phyloP scores from a whole-genome alignment of 208 protist genomes.

The Trypanosoma theileri region DNA sequence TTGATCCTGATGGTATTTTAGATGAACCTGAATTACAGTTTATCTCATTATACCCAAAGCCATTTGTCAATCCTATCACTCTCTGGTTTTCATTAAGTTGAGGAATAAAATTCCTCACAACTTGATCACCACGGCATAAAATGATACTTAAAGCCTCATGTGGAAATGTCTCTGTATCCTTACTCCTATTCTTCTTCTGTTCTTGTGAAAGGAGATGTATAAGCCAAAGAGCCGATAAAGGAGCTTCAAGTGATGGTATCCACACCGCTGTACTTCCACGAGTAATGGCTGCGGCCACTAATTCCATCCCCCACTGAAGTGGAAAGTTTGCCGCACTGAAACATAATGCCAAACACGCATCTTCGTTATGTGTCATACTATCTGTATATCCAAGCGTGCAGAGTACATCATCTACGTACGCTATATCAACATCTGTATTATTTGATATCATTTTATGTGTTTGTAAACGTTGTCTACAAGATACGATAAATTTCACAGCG shows the following conservation, averaged over 20 bases:
- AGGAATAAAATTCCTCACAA: background rate
- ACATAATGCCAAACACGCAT: conserved; percentile 20
- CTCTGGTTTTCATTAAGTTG: background rate
- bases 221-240: conserved; percentile 37
- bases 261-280: conserved; percentile 22
- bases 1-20: background rate
- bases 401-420: conserved; percentile 1
- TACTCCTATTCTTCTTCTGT: background rate
- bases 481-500: conserved; percentile 17
- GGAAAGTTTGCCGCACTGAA: conserved; percentile 22
- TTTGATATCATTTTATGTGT: background rate
- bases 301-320: conserved; percentile 25
- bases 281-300: conserved; percentile 13
- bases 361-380: background rate
- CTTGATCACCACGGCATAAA: conserved; percentile 7
- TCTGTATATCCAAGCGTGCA: background rate
- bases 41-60: conserved; percentile 1
- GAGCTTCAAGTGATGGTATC: conserved; percentile 28
- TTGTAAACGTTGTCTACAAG: conserved; percentile 1
- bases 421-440: background rate
- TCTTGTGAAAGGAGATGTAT: conserved; percentile 22
- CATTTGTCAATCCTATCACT: conserved; percentile 19
- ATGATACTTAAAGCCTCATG: conserved; percentile 16
- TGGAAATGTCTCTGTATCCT: background rate
- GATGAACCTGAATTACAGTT: background rate